A percentile compares a stretch with the other conserved stretches of the same genome.
These are phyloP conservation scores for Desmodesmus armatus DNA, from an alignment of 139 green algal species.

Conservation along the genomic window DNA sequence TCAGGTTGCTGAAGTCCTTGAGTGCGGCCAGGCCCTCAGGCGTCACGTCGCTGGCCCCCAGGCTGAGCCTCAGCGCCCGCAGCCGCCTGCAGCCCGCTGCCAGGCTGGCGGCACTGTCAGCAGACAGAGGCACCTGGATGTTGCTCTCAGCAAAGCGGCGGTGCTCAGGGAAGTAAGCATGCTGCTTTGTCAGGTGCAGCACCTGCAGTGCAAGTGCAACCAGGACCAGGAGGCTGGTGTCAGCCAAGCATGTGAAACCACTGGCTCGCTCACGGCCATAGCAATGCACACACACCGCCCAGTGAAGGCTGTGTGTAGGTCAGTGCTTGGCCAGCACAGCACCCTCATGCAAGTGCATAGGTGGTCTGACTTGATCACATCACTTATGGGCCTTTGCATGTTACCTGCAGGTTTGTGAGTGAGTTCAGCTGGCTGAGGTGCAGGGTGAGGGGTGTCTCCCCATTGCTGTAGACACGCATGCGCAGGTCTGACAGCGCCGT, in stretches of 20 bases:
- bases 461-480: constrained; percentile 46
- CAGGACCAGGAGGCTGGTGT: no score
- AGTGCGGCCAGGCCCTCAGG: constrained; percentile 39
- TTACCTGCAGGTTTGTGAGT: constrained; percentile 37
- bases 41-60: constrained; percentile 26
- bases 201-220: constrained; percentile 4
- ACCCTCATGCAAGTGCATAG: neutral
- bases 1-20: constrained; percentile 16
- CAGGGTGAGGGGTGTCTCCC: constrained; percentile 27
- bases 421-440: constrained; percentile 33
- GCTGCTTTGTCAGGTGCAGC: constrained; percentile 41
- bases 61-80: constrained; percentile 37
- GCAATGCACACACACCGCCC: no score
- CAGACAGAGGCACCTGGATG: constrained; percentile 33
- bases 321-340: neutral
- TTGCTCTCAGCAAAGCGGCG: constrained; percentile 35
- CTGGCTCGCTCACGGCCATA: no score
- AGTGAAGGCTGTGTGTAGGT: neutral
- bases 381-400: no score
- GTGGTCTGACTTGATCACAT: no score
- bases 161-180: constrained; percentile 46
- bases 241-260: no score
- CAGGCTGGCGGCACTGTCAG: neutral
- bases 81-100: constrained; percentile 37
- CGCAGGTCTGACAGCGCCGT: constrained; percentile 37